Base-by-base conservation (phyloP, 2,329 filamentous ascomycete species). In the Myriosclerotinia curreyana region DNA sequence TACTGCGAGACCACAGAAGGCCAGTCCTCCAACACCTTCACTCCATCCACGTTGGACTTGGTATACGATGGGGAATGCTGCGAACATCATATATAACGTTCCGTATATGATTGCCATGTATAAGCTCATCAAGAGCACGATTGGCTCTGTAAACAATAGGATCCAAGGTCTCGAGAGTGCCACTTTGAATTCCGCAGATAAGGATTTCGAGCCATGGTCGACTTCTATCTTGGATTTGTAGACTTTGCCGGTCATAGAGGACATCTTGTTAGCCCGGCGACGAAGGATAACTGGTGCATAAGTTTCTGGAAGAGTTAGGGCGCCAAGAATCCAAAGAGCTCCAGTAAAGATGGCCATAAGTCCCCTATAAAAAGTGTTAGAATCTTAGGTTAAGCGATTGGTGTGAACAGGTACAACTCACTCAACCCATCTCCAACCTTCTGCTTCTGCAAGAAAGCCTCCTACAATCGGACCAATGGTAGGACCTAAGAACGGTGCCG, bases 91-190 rank as follows among this genome's bases (percentile, higher is more conserved):
- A 71, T 84, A 86, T 11, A 84, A 72, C 0, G 81, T 83, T 44
- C 80, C 80, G 66, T 82, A 83, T 64, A 84, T 72, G 67, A 84
- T 65, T 14, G 63, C 63, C 51, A 65, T 38, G 80, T 95, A 96
- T 4, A 95, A 69, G 2, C 87, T 86, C 71, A 95, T 88, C 73
- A 94, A 84, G 69, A 96, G 83, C 52, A 96, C 90, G 71, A 96
- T 96, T 49, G 90, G 85, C 75, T 96, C 91, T 90, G 70, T 79
- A 74, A 96, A 96, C 0, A 96, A 82, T 0, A 96, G 83, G 0
- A 88, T 90, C 92, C 92, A 96, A 34, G 88, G 87, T 74, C 96
- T 96, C 1, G 90, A 83, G 0, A 92, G 87, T 96, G 2, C 95
- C 79, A 1, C 88, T 91, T 78, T 96, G 96, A 79, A 84, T 90